Base-by-base conservation (phyloP, 192 early-diverging fungal species). In the Obelidium mucronatum region DNA sequence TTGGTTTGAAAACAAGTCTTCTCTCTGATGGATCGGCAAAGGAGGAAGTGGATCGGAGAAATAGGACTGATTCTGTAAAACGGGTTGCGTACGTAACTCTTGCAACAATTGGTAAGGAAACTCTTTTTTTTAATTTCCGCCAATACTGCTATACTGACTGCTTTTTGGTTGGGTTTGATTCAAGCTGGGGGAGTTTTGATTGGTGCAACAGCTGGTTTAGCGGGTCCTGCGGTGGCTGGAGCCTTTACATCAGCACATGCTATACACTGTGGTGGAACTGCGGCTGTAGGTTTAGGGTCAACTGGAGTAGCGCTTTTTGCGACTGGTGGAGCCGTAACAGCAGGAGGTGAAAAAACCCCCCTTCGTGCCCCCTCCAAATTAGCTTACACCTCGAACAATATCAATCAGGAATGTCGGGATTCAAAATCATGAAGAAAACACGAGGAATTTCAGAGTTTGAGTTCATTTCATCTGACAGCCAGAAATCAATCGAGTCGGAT, bases 271-370 rank as follows among this genome's bases (percentile, higher is more conserved):
- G 75, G 77, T 59, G 86, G 74, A 33, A 63, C 94, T 2, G 88
- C 90, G 0, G 88, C 90, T 13, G 91, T 95, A 67, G 85, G 93
- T 63, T 90, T 91, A 2, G 91, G 92, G 37, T 91, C 93, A 22
- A 92, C 91, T 2, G 94, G 94, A 35, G 89, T 96, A 54, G 96
- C 94, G 6, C 81, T 98, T 39, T 96, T 98, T 73, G 94, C 95
- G 1, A 91, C 92, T 37, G 92, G 92, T 30, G 96, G 94, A n/a
- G 94, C 93, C 17, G 82, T 96, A 66, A 94, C 95, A 1, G 96
- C 95, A 22, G 85, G 85, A 62, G 87, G 80, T 82, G 56, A 67
- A 52, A 36, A 35, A 35, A 31, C 22, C 53, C 34, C 31, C 51
- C 37, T 28, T 58, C 17, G 54, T 77, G 52, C 30, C 33, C 44